phyloP scores from a whole-genome alignment of 805 yeast species.

The Schwanniomyces pseudopolymorphus region DNA sequence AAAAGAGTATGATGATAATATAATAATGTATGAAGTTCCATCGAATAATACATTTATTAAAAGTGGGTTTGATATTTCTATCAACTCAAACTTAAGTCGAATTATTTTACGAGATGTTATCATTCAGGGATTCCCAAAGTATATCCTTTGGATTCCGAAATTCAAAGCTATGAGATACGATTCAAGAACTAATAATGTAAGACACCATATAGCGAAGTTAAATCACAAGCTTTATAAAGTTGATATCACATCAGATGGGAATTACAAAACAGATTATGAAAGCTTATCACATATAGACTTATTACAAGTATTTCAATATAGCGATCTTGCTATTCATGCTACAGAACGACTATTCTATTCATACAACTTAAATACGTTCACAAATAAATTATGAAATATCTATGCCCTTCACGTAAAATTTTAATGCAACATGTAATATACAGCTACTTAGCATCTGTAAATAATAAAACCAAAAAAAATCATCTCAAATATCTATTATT shows the following conservation, averaged over 20 bases:
- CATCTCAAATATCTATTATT: not conserved
- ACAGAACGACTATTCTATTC: slow-evolving; percentile 1
- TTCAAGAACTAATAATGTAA: not conserved
- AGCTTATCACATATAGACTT: slow-evolving; percentile 12
- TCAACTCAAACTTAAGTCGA: slow-evolving; percentile 3
- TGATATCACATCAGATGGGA: not conserved
- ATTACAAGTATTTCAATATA: slow-evolving; percentile 11
- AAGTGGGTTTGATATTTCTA: not conserved
- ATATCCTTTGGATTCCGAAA: slow-evolving; percentile 8
- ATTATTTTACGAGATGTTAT: not conserved
- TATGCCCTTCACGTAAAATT: not conserved
- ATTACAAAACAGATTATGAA: not conserved
- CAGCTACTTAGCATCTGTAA: not conserved
- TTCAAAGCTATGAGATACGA: slow-evolving; percentile 3
- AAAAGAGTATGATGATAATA: not conserved
- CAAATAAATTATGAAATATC: slow-evolving; percentile 1
- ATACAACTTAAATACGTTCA: slow-evolving; percentile 1
- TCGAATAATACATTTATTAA: not conserved
- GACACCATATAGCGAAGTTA: not conserved
- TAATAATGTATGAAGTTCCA: not conserved
- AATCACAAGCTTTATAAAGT: not conserved
- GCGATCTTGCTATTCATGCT: slow-evolving; percentile 8
- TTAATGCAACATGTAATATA: not conserved
- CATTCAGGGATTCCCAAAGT: not conserved
- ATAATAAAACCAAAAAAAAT: not conserved